Percentiles rank a stretch among this genome's conserved stretches.
These are phyloP conservation scores for Penicillium taxi DNA, from an alignment of 495 filamentous ascomycete species.

Conservation along the genomic window DNA sequence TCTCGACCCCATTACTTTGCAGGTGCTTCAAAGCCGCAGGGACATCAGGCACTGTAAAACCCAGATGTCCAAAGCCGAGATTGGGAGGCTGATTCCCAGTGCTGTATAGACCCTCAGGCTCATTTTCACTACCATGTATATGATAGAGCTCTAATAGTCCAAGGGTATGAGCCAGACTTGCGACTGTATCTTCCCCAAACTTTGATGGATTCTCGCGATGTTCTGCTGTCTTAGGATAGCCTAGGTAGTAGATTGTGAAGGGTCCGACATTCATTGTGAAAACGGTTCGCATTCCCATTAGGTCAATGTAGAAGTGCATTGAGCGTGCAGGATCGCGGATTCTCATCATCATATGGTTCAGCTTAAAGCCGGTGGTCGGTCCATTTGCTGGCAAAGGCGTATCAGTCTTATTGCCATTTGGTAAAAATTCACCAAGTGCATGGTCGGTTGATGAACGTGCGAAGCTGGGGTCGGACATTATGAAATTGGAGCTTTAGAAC, in stretches of 20 bases:
- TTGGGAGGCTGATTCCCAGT: constrained; percentile 2
- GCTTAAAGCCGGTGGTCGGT: neutral
- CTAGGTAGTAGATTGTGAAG: constrained; percentile 4
- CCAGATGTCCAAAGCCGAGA: constrained; percentile 1
- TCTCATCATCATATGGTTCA: constrained; percentile 4
- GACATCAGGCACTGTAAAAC: constrained; percentile 1
- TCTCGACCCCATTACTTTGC: neutral
- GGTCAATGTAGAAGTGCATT: neutral
- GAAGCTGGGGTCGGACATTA: neutral
- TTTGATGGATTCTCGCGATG: neutral
- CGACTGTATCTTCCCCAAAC: neutral
- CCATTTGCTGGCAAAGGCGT: neutral
- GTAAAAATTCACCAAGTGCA: neutral
- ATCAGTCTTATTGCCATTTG: constrained; percentile 1
- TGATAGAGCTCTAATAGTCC: constrained; percentile 3
- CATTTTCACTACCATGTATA: constrained; percentile 2
- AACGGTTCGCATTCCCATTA: constrained; percentile 2
- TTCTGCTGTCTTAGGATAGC: neutral
- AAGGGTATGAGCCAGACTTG: neutral
- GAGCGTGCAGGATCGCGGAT: neutral
- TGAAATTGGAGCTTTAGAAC: no score
- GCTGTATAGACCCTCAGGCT: constrained; percentile 1
- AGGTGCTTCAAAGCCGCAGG: neutral
- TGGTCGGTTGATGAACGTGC: neutral
- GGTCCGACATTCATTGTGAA: constrained; percentile 1